These are phyloP conservation scores for Arachis stenosperma DNA, from an alignment of 306 rosid genomes.

Conservation along the genomic window DNA sequence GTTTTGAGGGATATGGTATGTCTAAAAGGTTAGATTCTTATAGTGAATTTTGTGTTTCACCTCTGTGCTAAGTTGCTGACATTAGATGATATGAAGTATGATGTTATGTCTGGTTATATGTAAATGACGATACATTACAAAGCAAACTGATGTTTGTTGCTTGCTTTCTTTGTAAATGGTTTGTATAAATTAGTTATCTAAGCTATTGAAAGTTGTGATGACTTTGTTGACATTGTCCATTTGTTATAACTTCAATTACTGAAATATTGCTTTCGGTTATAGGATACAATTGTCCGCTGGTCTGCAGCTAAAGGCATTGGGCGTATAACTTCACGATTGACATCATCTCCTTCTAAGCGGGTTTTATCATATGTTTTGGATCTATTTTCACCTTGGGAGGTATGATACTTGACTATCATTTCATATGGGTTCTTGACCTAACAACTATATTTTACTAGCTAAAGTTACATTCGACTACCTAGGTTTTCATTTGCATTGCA, in stretches of 20 bases:
- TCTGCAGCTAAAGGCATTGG: constrained; percentile 98
- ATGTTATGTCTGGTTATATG: constrained; percentile 18
- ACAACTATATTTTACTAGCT: constrained; percentile 4
- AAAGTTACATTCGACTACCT: constrained; percentile 23
- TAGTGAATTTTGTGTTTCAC: constrained; percentile 41
- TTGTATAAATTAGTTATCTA: constrained; percentile 18
- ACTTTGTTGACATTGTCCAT: constrained; percentile 3
- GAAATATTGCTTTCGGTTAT: constrained; percentile 42
- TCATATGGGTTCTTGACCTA: constrained; percentile 23
- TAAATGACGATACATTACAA: constrained; percentile 33
- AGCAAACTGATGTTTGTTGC: constrained; percentile 6
- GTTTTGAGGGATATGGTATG: constrained; percentile 96
- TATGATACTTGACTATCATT: constrained; percentile 46
- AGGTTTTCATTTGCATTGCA: constrained; percentile 14
- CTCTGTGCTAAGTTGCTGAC: constrained; percentile 24
- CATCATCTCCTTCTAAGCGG: constrained; percentile 85
- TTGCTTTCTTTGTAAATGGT: constrained; percentile 33
- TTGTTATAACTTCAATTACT: not conserved
- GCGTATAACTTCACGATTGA: constrained; percentile 79
- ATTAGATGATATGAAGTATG: constrained; percentile 26
- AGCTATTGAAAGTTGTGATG: constrained; percentile 22
- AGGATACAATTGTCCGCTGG: constrained; percentile 99
- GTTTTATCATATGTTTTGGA: constrained; percentile 85
- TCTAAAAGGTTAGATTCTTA: constrained; percentile 51
- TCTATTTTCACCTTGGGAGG: constrained; percentile 94